Conservation (phyloP, 306 rosid genomes). For the Hippophae tibetana region DNA sequence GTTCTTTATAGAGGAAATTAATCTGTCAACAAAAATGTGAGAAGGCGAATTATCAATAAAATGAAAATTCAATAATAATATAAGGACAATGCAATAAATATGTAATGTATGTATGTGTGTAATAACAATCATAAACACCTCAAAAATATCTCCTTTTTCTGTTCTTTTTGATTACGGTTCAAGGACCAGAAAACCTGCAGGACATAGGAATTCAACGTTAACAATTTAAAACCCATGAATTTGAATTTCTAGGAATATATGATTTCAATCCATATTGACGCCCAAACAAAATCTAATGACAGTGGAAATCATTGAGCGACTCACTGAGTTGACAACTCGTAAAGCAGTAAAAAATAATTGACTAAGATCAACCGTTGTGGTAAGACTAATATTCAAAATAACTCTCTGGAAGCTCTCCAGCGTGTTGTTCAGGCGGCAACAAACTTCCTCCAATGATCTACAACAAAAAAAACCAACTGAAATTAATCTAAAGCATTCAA, state of each 20-base stretch:
- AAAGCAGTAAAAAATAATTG: slow-evolving; percentile 37
- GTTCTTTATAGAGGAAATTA: slow-evolving; percentile 49
- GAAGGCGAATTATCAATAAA: slow-evolving; percentile 24
- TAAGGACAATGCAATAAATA: neutral
- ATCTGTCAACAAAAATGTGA: slow-evolving; percentile 26
- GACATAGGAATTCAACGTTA: neutral
- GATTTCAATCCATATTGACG: too few relatives aligned
- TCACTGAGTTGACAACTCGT: slow-evolving; percentile 53
- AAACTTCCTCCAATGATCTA: slow-evolving; percentile 63
- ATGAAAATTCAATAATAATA: slow-evolving; percentile 4
- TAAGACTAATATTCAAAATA: slow-evolving; percentile 20
- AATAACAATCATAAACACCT: slow-evolving; percentile 33
- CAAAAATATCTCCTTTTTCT: slow-evolving; percentile 28
- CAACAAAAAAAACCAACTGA: slow-evolving; percentile 29
- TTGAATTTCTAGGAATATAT: neutral
- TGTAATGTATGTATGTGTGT: neutral
- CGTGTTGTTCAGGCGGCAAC: slow-evolving; percentile 36
- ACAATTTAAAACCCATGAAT: slow-evolving; percentile 9
- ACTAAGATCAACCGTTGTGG: slow-evolving; percentile 42
- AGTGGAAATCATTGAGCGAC: slow-evolving; percentile 17
- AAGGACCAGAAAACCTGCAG: slow-evolving; percentile 57
- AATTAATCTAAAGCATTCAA: slow-evolving; percentile 10
- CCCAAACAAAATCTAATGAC: neutral
- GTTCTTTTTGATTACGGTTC: slow-evolving; percentile 39
- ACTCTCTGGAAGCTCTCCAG: slow-evolving; percentile 37